phyloP scores from a whole-genome alignment of 148 eudicot genomes.

The Agrostemma githago region DNA sequence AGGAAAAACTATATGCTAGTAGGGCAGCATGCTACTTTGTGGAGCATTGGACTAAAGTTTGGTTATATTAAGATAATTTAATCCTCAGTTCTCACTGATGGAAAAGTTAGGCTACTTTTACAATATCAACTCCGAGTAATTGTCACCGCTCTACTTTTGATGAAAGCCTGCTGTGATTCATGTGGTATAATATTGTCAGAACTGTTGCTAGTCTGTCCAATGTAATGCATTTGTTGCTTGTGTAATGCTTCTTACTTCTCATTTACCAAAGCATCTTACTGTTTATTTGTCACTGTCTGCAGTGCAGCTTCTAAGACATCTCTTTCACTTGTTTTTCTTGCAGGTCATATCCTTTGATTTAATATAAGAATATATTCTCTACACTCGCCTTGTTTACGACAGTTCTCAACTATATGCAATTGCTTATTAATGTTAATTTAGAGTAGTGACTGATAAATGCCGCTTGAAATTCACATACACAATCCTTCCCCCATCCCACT shows the following conservation, averaged over 20 bases:
- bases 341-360: slow-evolving; percentile 92
- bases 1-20: background rate
- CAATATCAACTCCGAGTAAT: background rate
- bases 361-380: background rate
- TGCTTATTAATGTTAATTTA: too few relatives aligned
- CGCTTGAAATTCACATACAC: background rate
- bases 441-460: background rate
- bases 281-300: background rate
- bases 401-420: background rate
- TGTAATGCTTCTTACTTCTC: background rate
- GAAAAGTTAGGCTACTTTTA: background rate
- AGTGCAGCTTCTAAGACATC: slow-evolving; percentile 9
- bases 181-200: background rate
- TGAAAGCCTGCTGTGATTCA: background rate
- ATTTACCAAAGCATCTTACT: background rate
- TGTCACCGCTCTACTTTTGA: background rate
- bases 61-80: background rate
- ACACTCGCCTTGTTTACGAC: background rate
- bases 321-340: slow-evolving; percentile 24
- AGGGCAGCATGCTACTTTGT: background rate
- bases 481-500: background rate
- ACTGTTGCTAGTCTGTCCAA: background rate
- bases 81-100: background rate
- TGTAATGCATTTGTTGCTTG: background rate
- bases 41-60: background rate